Evolutionary conservation across 495 filamentous ascomycete genomes (phyloP).

Genomic region (Penicillium simplicissimum): DNA sequence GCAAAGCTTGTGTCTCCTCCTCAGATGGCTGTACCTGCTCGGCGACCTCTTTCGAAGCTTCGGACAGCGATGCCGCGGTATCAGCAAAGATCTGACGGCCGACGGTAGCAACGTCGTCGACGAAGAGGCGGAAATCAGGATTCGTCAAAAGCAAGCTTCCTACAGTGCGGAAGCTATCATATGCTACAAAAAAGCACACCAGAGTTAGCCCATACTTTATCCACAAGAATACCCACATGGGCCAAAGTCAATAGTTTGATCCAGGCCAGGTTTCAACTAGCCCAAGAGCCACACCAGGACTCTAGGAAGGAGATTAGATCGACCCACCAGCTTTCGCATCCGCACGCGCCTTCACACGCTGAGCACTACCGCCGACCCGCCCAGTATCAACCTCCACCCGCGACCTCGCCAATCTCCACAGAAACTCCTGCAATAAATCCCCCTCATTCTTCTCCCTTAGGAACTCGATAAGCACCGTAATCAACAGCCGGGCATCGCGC

Average conservation of each 20-base stretch:
- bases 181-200: constrained; percentile 52
- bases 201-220: constrained; percentile 21
- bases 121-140: constrained; percentile 83
- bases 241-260: neutral
- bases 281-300: neutral
- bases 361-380: constrained; percentile 62
- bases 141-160: constrained; percentile 83
- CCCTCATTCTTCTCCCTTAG: constrained; percentile 75
- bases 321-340: constrained; percentile 73
- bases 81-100: constrained; percentile 85
- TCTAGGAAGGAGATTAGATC: neutral
- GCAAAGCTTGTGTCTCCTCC: constrained; percentile 57
- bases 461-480: constrained; percentile 74
- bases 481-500: constrained; percentile 69
- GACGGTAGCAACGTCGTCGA: constrained; percentile 78
- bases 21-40: constrained; percentile 68
- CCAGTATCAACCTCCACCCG: constrained; percentile 67
- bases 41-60: constrained; percentile 69
- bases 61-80: constrained; percentile 74
- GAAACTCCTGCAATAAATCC: constrained; percentile 89
- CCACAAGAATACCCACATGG: neutral
- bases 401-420: constrained; percentile 80
- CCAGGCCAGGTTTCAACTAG: neutral
- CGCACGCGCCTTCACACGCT: constrained; percentile 66
- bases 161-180: constrained; percentile 80